These are phyloP conservation scores for Xylariomycetidae sp. DNA, from an alignment of 2,329 filamentous ascomycete genomes.

Conservation along the genomic window DNA sequence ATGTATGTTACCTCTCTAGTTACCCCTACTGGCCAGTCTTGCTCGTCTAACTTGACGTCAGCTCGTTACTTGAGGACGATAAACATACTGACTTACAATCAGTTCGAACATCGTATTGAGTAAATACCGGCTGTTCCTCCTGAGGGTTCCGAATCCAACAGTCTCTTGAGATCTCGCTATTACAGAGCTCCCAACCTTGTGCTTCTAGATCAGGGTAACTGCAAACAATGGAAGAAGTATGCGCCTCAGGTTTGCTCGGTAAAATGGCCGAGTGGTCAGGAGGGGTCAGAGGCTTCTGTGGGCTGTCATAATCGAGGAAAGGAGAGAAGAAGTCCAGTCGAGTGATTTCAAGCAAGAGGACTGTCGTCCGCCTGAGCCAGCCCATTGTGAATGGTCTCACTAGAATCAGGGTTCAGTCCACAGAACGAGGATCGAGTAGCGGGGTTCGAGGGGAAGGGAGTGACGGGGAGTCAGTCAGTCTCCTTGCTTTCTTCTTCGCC, in stretches of 20 bases:
- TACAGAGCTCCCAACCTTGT: conserved; percentile 14
- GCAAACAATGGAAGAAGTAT: conserved; percentile 8
- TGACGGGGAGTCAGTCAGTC: too few species aligned
- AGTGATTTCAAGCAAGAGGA: neutral
- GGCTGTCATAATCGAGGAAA: neutral
- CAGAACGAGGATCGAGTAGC: too few species aligned
- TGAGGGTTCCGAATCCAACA: conserved; percentile 15
- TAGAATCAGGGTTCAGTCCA: too few species aligned
- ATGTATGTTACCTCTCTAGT: conserved; percentile 6
- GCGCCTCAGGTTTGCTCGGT: neutral
- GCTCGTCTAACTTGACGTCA: conserved; percentile 6
- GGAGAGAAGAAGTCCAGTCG: neutral
- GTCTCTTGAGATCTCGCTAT: conserved; percentile 10
- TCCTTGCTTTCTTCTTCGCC: too few species aligned
- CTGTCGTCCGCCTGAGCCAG: neutral
- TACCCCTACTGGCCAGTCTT: conserved; percentile 3
- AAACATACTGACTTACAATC: conserved; percentile 8
- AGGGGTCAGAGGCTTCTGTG: neutral
- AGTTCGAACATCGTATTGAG: conserved; percentile 12
- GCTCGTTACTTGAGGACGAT: neutral
- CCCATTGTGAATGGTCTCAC: too few species aligned
- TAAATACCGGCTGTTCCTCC: conserved; percentile 6
- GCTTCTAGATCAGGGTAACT: conserved; percentile 12
- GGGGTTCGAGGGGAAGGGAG: too few species aligned
- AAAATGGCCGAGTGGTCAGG: neutral